Evolutionary conservation across 2,329 filamentous ascomycete species (phyloP).

Genomic region (Beauveria pseudobassiana): DNA sequence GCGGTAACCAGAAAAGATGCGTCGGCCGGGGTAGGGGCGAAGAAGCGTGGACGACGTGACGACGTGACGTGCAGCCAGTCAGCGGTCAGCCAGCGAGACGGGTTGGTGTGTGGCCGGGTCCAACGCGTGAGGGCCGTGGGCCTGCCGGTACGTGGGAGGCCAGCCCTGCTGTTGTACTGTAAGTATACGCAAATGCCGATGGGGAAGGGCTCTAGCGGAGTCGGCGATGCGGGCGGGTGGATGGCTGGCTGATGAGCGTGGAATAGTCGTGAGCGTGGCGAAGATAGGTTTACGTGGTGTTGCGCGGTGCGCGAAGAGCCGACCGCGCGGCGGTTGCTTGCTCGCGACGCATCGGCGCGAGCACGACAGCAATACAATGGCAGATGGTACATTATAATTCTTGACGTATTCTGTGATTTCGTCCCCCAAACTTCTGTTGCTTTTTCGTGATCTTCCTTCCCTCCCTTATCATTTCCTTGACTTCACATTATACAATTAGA

Average conservation of each 20-base stretch:
- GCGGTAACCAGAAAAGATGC: constrained; percentile 6
- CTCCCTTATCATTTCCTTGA: too few species aligned
- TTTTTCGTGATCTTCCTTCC: too few species aligned
- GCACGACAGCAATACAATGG: background rate
- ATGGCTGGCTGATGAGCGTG: background rate
- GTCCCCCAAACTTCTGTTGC: too few species aligned
- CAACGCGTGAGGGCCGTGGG: background rate
- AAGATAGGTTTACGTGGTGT: background rate
- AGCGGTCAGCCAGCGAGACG: background rate
- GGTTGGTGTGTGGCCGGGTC: background rate
- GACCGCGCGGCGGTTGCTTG: background rate
- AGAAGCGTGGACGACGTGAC: background rate
- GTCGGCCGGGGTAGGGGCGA: background rate
- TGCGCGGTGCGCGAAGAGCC: background rate
- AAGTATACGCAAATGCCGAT: background rate
- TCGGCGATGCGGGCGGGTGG: background rate
- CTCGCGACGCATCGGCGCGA: background rate
- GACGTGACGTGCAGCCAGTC: constrained; percentile 9
- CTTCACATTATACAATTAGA: too few species aligned
- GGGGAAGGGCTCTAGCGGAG: background rate
- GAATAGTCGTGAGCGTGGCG: background rate
- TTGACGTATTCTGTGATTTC: too few species aligned
- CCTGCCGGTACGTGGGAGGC: background rate
- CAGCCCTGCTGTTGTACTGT: background rate
- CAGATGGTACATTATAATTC: too few species aligned